phyloP scores from a whole-genome alignment of 129 eudicot genomes.

The Solidago caesia region DNA sequence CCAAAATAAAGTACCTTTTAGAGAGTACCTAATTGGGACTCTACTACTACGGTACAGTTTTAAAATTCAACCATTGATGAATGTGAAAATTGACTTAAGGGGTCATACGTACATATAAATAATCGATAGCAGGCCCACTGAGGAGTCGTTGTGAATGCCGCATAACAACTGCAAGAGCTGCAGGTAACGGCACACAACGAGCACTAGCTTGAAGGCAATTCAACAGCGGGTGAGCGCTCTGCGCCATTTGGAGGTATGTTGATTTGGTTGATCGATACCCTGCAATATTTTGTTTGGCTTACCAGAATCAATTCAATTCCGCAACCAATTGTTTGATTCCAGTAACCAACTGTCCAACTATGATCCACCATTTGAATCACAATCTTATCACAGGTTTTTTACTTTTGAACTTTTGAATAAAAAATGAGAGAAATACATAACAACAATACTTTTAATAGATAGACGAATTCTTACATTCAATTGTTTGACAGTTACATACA shows the following conservation, averaged over 20 bases:
- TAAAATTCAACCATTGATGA: too few species aligned
- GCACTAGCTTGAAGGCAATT: constrained; percentile 51
- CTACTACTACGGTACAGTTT: neutral
- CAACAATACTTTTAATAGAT: too few species aligned
- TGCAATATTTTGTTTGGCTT: too few species aligned
- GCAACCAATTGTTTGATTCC: too few species aligned
- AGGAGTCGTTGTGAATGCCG: constrained; percentile 72
- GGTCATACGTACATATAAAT: constrained; percentile 63
- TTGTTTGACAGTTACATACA: too few species aligned
- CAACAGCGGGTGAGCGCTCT: constrained; percentile 37
- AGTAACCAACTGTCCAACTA: too few species aligned
- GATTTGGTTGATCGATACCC: constrained; percentile 34
- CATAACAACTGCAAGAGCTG: constrained; percentile 59
- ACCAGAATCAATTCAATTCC: too few species aligned
- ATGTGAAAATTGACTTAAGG: neutral
- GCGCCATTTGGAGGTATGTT: constrained; percentile 31
- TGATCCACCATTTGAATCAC: too few species aligned
- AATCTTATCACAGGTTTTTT: too few species aligned
- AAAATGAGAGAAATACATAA: too few species aligned
- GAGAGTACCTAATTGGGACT: neutral
- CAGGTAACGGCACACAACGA: constrained; percentile 65
- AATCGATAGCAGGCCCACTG: constrained; percentile 52
- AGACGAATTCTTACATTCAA: too few species aligned
- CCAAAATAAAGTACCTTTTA: neutral
- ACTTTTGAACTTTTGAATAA: too few species aligned